These are phyloP conservation scores for Boletus tomentosulus DNA, from an alignment of 768 basidiomycete genomes.

Conservation along the genomic window DNA sequence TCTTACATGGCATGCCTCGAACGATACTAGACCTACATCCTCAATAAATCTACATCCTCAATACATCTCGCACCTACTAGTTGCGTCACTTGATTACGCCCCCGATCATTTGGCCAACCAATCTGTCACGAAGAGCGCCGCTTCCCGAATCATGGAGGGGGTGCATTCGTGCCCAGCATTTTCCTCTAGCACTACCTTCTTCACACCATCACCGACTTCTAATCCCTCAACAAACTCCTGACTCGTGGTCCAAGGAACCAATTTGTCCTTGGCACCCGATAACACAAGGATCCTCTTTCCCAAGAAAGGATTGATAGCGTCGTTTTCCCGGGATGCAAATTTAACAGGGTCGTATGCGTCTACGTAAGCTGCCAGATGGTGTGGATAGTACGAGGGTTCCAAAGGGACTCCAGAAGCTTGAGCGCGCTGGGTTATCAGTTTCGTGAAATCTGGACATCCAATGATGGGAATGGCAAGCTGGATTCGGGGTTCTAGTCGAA, in stretches of 20 bases:
- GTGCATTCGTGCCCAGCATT: constrained; percentile 63
- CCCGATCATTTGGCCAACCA: constrained; percentile 22
- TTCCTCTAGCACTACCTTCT: constrained; percentile 50
- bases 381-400: constrained; percentile 54
- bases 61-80: constrained; percentile 7
- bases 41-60: too few relatives aligned
- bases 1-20: background rate
- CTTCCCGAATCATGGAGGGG: constrained; percentile 51
- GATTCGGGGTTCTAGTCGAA: constrained; percentile 41
- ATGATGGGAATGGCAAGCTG: constrained; percentile 49
- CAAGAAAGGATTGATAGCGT: constrained; percentile 51
- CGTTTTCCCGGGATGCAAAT: constrained; percentile 38
- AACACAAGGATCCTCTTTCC: constrained; percentile 74
- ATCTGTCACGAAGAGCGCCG: constrained; percentile 28
- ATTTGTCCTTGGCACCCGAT: constrained; percentile 56
- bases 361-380: constrained; percentile 47
- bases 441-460: constrained; percentile 67
- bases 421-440: constrained; percentile 57
- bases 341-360: constrained; percentile 41
- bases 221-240: constrained; percentile 52
- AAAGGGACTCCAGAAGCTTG: constrained; percentile 38
- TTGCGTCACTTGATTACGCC: constrained; percentile 36
- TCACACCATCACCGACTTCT: constrained; percentile 53
- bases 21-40: constrained; percentile 46
- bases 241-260: constrained; percentile 66